Percentiles rank a stretch among this genome's conserved stretches.
These are phyloP conservation scores for Magnusiomyces fungicola DNA, from an alignment of 1,139 yeast species.

Conservation along the genomic window DNA sequence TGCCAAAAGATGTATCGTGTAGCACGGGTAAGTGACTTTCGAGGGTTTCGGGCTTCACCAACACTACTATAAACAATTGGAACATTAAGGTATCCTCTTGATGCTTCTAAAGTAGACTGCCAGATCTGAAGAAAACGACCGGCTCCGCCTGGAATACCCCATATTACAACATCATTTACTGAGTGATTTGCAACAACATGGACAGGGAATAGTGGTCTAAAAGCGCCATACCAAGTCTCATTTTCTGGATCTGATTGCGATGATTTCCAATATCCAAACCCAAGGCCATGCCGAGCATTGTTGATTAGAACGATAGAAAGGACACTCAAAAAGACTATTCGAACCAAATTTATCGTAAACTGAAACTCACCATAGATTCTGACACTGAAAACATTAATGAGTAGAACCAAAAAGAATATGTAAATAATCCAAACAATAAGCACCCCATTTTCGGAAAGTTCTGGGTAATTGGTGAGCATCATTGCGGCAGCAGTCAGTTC, in stretches of 20 bases:
- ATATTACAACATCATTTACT: constrained; percentile 32
- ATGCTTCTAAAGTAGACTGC: constrained; percentile 56
- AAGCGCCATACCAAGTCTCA: constrained; percentile 57
- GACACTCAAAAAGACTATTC: constrained; percentile 47
- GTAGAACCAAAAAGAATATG: constrained; percentile 45
- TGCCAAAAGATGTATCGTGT: constrained; percentile 70
- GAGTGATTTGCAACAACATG: constrained; percentile 32
- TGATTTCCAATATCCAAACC: constrained; percentile 61
- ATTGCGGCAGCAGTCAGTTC: constrained; percentile 77
- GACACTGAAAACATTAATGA: constrained; percentile 58
- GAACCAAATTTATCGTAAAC: constrained; percentile 52
- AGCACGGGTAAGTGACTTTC: constrained; percentile 71
- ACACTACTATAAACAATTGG: constrained; percentile 82
- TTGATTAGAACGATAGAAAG: constrained; percentile 60
- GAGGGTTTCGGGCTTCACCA: constrained; percentile 77
- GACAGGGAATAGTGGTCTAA: constrained; percentile 57
- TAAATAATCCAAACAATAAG: constrained; percentile 68
- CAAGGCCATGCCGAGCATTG: constrained; percentile 37
- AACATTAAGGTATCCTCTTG: constrained; percentile 73
- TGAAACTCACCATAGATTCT: constrained; percentile 72
- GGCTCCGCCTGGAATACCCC: constrained; percentile 52
- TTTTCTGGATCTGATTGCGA: constrained; percentile 44
- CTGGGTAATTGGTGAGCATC: constrained; percentile 58
- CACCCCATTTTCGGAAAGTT: constrained; percentile 45
- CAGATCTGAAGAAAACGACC: constrained; percentile 63